These are phyloP conservation scores for Tephrocybe sp. DNA, from an alignment of 768 basidiomycete species.

Conservation along the genomic window DNA sequence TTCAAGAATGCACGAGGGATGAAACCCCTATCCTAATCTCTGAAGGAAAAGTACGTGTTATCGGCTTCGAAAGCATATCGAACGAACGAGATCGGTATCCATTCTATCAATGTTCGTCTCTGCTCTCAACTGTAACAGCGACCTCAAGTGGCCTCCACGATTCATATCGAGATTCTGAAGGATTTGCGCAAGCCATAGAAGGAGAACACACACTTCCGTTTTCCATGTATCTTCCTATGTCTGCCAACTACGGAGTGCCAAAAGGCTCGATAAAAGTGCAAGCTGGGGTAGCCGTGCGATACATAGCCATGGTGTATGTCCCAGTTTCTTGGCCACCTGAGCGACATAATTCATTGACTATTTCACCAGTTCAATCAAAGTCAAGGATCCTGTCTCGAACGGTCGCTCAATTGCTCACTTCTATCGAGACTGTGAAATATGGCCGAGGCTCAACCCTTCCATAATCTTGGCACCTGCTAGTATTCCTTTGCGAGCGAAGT, in stretches of 20 bases:
- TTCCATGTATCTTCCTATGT: constrained; percentile 61
- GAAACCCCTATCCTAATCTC: constrained; percentile 63
- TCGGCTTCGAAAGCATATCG: constrained; percentile 80
- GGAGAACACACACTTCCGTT: constrained; percentile 77
- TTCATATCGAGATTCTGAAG: constrained; percentile 54
- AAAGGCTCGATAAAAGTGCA: constrained; percentile 59
- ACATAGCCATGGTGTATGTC: constrained; percentile 74
- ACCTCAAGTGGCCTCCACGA: constrained; percentile 36
- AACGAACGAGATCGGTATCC: constrained; percentile 62
- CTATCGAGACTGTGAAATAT: constrained; percentile 79
- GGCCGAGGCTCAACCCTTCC: constrained; percentile 70
- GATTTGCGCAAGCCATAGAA: constrained; percentile 59
- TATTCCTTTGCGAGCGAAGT: constrained; percentile 8
- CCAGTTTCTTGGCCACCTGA: background rate
- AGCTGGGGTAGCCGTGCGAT: constrained; percentile 42
- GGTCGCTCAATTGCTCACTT: constrained; percentile 84
- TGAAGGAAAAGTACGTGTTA: constrained; percentile 74
- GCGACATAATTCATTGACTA: background rate
- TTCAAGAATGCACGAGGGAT: constrained; percentile 56
- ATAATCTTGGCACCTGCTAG: constrained; percentile 59
- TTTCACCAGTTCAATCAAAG: constrained; percentile 61
- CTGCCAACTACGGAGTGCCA: constrained; percentile 48
- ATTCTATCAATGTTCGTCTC: constrained; percentile 76
- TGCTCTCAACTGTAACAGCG: constrained; percentile 50
- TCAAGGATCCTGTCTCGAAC: constrained; percentile 61